Base-by-base conservation (phyloP, 352 stramenopile species). In the Phytophthora sojae region DNA sequence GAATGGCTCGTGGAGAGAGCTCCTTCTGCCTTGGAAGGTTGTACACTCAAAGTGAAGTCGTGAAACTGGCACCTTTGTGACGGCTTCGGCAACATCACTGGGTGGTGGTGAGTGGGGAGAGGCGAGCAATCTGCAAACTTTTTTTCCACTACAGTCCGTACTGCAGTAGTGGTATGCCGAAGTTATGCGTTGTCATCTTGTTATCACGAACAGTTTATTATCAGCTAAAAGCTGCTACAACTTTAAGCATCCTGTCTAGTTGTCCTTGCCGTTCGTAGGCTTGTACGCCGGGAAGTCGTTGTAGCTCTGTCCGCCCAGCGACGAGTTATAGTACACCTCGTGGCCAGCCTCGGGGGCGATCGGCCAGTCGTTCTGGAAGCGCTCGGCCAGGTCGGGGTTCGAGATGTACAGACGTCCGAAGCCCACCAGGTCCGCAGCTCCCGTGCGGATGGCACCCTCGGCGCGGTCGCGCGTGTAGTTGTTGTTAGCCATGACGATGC, bases 301-400 rank as follows among this genome's bases (percentile, higher is more conserved):
- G 65, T 81, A 81, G 30, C 61, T 57, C 42, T 70, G 64, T 42
- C 58, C 65, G 12, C 70, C 70, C 1, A 73, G 64, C 12, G 68
- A 6, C 61, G 68, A 71, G 51, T 75, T 64, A 42, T 75, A 78
- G 61, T 70, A 81, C 17, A 68, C 50, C 44, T 81, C 69, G 39
- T 67, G 70, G 5, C 45, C 35, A 39, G 62, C 55, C 21, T 57
- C 19, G 12, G 63, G 37, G 1, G 37, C 52, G n/a, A 82, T 11
- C 9, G 75, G 67, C 75, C 64, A 73, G 59, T 77, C 69, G 23
- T 73, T 69, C 37, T 69, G 63, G 45, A 76, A 73, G 12, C 69
- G 77, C 49, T 83, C 75, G 1, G 74, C 73, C 15, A 89, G 59
- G 57, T 90, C 81, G 11, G 77, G 77, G 54, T 85, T 85, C 39